These are phyloP conservation scores for Saturnispora sekii DNA, from an alignment of 805 yeast genomes.

Conservation along the genomic window DNA sequence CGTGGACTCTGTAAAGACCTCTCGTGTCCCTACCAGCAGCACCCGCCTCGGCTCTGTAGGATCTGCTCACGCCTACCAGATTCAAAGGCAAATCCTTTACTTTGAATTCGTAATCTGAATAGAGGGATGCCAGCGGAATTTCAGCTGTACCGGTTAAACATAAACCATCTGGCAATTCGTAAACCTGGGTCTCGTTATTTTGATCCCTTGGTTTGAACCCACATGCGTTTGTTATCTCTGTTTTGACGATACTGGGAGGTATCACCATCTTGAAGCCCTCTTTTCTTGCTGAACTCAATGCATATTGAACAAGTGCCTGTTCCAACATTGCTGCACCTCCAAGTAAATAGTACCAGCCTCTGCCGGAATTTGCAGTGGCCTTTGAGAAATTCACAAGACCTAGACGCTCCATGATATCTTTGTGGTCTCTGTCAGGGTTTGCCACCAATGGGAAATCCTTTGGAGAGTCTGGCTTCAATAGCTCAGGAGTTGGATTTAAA, in stretches of 20 bases:
- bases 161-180: conserved; percentile 42
- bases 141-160: conserved; percentile 93
- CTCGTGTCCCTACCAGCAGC: conserved; percentile 89
- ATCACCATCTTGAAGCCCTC: conserved; percentile 59
- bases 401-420: conserved; percentile 56
- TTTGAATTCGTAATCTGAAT: conserved; percentile 34
- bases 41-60: conserved; percentile 95
- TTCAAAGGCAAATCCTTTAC: conserved; percentile 39
- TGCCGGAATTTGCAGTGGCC: conserved; percentile 70
- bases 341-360: conserved; percentile 79
- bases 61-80: conserved; percentile 72
- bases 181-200: conserved; percentile 78
- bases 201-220: conserved; percentile 92
- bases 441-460: conserved; percentile 15
- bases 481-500: conserved; percentile 36
- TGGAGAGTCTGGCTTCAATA: conserved; percentile 6
- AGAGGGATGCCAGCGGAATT: conserved; percentile 80
- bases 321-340: conserved; percentile 85
- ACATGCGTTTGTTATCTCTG: conserved; percentile 75
- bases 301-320: conserved; percentile 79
- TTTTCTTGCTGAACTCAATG: conserved; percentile 53
- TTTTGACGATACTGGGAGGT: conserved; percentile 82
- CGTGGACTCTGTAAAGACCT: conserved; percentile 92
- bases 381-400: conserved; percentile 58
- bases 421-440: conserved; percentile 42